Evolutionary conservation across 352 stramenopile genomes (phyloP).

Genomic region (Pythium dissimile): DNA sequence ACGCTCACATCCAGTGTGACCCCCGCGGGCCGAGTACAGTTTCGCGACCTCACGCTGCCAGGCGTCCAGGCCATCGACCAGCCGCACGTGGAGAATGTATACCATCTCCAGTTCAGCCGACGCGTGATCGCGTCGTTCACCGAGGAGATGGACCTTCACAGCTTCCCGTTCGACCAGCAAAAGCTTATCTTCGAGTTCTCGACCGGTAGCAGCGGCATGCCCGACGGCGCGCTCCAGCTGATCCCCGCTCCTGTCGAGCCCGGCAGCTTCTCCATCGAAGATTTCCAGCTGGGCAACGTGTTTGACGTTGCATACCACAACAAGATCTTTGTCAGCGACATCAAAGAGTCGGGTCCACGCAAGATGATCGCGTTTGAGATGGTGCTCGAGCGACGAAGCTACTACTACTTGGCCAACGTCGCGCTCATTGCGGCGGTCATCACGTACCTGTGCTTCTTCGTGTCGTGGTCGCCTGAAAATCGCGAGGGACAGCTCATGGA

Average conservation of each 20-base stretch:
- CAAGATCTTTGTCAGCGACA: constrained; percentile 43
- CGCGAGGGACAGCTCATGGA: constrained; percentile 30
- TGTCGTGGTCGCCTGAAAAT: constrained; percentile 1
- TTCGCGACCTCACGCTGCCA: not conserved
- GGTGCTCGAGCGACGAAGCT: constrained; percentile 45
- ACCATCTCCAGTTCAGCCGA: constrained; percentile 36
- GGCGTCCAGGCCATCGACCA: not conserved
- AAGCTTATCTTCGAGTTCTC: constrained; percentile 48
- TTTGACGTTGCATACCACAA: constrained; percentile 48
- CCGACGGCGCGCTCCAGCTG: constrained; percentile 11
- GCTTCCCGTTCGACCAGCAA: constrained; percentile 61
- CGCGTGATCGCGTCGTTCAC: constrained; percentile 43
- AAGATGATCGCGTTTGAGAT: constrained; percentile 55
- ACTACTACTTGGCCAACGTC: constrained; percentile 59
- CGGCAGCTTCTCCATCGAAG: constrained; percentile 35
- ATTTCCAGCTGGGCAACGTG: constrained; percentile 57
- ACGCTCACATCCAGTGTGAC: constrained; percentile 11
- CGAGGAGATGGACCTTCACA: constrained; percentile 53
- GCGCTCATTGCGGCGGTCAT: constrained; percentile 42
- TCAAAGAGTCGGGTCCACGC: constrained; percentile 30
- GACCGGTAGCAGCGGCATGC: constrained; percentile 6
- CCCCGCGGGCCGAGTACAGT: not conserved
- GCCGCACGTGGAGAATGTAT: constrained; percentile 2
- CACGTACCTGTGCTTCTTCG: constrained; percentile 48
- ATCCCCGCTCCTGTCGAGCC: constrained; percentile 19